A percentile compares a stretch with the other conserved stretches of the same genome.
Evolutionary conservation across 73 alveolate species (phyloP).

Genomic region (Paramecium bursaria): DNA sequence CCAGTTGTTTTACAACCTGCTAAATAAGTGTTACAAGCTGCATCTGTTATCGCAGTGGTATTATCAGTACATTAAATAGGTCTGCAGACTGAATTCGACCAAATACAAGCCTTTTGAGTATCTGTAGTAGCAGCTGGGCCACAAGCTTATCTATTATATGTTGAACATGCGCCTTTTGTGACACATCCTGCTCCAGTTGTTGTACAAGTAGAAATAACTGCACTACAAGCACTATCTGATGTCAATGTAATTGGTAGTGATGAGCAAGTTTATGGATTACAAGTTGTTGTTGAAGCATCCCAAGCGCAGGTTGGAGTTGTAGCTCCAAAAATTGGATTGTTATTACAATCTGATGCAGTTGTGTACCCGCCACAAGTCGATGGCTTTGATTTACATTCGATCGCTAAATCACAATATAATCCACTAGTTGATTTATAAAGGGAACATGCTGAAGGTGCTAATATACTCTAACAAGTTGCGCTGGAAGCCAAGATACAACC

Average conservation of each 20-base stretch:
- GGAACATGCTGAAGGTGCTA: not conserved
- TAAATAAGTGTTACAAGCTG: not conserved
- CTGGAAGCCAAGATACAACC: not conserved
- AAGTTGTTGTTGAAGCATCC: conserved; percentile 5
- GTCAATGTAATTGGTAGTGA: not conserved
- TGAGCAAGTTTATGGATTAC: conserved; percentile 16
- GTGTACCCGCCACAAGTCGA: not conserved
- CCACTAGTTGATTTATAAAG: too few species aligned
- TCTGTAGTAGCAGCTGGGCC: conserved; percentile 28
- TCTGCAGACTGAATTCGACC: conserved; percentile 7
- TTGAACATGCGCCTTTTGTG: not conserved
- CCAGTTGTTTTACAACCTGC: conserved; percentile 39
- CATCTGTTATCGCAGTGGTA: conserved; percentile 10
- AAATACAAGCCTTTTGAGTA: not conserved
- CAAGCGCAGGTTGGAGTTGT: conserved; percentile 33
- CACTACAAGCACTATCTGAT: not conserved
- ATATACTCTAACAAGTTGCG: not conserved
- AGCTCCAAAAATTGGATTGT: conserved; percentile 18
- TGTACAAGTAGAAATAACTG: not conserved
- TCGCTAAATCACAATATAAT: conserved; percentile 29
- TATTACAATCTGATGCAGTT: conserved; percentile 4
- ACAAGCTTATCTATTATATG: conserved; percentile 11
- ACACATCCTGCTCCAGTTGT: conserved; percentile 26
- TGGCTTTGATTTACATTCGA: conserved; percentile 4
- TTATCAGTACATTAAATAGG: conserved; percentile 11